Evolutionary conservation across 2,329 filamentous ascomycete species (phyloP).

Genomic region (Lachnellula subtilissima): DNA sequence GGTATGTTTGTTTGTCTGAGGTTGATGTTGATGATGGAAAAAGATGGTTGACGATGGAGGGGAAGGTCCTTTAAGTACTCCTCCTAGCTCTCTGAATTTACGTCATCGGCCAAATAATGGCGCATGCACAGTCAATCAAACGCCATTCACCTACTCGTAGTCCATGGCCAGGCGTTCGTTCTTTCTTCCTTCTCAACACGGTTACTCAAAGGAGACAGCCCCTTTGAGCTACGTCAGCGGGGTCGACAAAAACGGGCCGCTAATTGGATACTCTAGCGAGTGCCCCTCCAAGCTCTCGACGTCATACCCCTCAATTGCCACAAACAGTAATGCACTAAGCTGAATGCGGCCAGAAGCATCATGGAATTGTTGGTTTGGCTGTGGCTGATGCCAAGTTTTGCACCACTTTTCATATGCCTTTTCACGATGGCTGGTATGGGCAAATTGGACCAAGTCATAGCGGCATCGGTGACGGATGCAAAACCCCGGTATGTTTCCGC

Average conservation of each 20-base stretch:
- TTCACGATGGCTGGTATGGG: not conserved
- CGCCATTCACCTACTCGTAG: not conserved
- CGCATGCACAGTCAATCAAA: not conserved
- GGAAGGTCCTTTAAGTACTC: constrained; percentile 10
- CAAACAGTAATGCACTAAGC: not conserved
- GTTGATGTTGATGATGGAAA: constrained; percentile 8
- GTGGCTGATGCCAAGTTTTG: constrained; percentile 15
- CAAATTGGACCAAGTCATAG: not conserved
- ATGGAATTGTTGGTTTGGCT: not conserved
- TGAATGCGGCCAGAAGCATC: not conserved
- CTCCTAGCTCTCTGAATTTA: not conserved
- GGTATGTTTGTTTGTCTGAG: constrained; percentile 6
- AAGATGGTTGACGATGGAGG: constrained; percentile 3
- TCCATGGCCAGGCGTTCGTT: not conserved
- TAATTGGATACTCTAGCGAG: constrained; percentile 13
- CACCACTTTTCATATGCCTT: not conserved
- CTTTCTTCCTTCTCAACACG: too few species aligned
- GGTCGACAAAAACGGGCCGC: not conserved
- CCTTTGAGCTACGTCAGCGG: constrained; percentile 16
- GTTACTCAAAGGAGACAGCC: not conserved
- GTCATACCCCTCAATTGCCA: constrained; percentile 5
- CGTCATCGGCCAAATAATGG: not conserved
- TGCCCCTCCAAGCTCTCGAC: constrained; percentile 11
- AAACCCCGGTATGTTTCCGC: too few species aligned
- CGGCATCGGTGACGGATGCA: not conserved